phyloP scores from a whole-genome alignment of 2,329 filamentous ascomycete genomes.

The Albifimbria verrucaria region DNA sequence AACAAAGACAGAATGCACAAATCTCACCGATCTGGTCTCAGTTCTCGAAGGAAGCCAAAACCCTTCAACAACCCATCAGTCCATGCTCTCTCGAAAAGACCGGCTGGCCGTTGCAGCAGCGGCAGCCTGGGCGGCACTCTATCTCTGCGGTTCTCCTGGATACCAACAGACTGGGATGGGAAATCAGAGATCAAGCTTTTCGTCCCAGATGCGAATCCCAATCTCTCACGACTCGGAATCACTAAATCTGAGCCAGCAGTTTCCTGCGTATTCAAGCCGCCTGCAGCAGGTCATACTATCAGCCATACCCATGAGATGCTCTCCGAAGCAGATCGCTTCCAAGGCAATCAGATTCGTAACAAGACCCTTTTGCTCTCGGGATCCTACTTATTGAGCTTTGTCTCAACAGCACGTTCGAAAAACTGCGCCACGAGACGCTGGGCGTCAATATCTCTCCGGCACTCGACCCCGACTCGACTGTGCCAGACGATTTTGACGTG shows the following conservation, averaged over 20 bases:
- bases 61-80: background rate
- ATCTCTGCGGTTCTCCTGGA: constrained; percentile 3
- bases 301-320: background rate
- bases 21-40: background rate
- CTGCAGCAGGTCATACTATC: background rate
- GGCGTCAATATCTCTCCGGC: background rate
- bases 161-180: background rate
- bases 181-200: background rate
- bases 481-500: background rate
- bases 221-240: background rate
- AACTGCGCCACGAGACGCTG: background rate
- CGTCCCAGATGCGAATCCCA: background rate
- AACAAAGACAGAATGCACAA: background rate
- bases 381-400: constrained; percentile 2
- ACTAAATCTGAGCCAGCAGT: background rate
- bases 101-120: background rate
- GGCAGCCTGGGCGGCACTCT: background rate
- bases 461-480: background rate
- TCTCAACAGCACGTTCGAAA: constrained; percentile 1
- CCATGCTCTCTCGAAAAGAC: background rate
- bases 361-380: constrained; percentile 1
- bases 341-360: constrained; percentile 1
- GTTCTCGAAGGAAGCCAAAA: background rate
- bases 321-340: background rate
- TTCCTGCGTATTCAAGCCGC: background rate